Percentiles rank a stretch among this genome's conserved stretches.
Evolutionary conservation across 192 early-diverging fungal genomes (phyloP).

Genomic region (Coemansia sp.): DNA sequence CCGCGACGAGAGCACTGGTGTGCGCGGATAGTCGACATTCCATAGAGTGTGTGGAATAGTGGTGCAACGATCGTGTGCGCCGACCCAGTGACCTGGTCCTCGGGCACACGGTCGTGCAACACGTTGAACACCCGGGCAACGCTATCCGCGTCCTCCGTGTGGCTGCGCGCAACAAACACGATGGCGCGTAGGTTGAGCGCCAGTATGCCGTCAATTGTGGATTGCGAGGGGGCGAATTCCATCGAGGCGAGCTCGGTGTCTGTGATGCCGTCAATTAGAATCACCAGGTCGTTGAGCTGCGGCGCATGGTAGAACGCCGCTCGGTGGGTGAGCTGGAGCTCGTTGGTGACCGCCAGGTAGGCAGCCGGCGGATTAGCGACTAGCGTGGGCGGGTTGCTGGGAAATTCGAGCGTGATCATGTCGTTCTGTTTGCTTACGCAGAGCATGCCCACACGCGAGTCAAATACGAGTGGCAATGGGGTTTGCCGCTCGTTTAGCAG

Average conservation of each 20-base stretch:
- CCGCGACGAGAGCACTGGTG: slow-evolving; percentile 23
- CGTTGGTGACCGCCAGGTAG: background rate
- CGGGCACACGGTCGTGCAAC: background rate
- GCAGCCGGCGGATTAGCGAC: background rate
- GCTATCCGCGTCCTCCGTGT: slow-evolving; percentile 5
- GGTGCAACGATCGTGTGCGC: slow-evolving; percentile 21
- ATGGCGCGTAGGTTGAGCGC: background rate
- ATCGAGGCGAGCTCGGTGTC: background rate
- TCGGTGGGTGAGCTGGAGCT: background rate
- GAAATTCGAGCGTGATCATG: background rate
- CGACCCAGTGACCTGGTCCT: slow-evolving; percentile 43
- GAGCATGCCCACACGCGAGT: background rate
- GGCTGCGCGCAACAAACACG: slow-evolving; percentile 4
- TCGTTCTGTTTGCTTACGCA: background rate
- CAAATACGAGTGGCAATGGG: background rate
- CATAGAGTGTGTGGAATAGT: slow-evolving; percentile 6
- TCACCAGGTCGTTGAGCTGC: background rate
- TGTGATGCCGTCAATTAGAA: background rate
- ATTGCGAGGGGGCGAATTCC: background rate
- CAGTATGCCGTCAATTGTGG: background rate
- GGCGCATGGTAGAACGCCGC: background rate
- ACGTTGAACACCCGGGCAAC: slow-evolving; percentile 29
- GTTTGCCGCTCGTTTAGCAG: slow-evolving; percentile 13
- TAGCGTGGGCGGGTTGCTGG: background rate
- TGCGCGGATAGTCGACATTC: slow-evolving; percentile 9